phyloP scores from a whole-genome alignment of 306 rosid genomes.

The Boehmeria nivea region DNA sequence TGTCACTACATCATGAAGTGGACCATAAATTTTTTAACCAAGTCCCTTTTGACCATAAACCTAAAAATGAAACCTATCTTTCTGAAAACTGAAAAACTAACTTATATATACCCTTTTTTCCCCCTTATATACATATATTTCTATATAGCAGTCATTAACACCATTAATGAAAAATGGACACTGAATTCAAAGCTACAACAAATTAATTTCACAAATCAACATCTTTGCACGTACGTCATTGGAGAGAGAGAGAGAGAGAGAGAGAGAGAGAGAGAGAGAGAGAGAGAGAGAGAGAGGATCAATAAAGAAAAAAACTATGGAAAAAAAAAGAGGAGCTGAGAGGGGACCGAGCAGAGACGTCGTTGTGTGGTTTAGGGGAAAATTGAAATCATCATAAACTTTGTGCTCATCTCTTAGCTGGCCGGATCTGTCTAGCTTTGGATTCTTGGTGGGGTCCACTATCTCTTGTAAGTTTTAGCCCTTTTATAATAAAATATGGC shows the following conservation, averaged over 20 bases:
- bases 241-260: slow-evolving; percentile 16
- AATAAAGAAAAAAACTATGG: no score
- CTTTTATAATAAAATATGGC: background rate
- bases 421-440: slow-evolving; percentile 12
- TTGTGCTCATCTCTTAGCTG: slow-evolving; percentile 18
- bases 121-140: no score
- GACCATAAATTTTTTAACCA: no score
- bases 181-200: slow-evolving; percentile 54
- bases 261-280: background rate
- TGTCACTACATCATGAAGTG: no score
- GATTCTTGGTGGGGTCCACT: slow-evolving; percentile 15
- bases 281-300: slow-evolving; percentile 6
- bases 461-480: background rate
- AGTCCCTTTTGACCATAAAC: no score
- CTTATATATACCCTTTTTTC: no score
- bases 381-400: slow-evolving; percentile 11
- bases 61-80: no score
- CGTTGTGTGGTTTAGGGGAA: background rate
- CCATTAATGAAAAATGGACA: slow-evolving; percentile 38
- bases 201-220: slow-evolving; percentile 1
- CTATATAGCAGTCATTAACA: background rate
- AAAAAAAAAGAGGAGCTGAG: background rate
- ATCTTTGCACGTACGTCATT: slow-evolving; percentile 26
- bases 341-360: slow-evolving; percentile 23
- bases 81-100: no score